Percentiles rank a stretch among this genome's conserved stretches.
Evolutionary conservation across 1,284 basidiomycete species (phyloP).

Genomic region (Pyrrhoderma noxium): DNA sequence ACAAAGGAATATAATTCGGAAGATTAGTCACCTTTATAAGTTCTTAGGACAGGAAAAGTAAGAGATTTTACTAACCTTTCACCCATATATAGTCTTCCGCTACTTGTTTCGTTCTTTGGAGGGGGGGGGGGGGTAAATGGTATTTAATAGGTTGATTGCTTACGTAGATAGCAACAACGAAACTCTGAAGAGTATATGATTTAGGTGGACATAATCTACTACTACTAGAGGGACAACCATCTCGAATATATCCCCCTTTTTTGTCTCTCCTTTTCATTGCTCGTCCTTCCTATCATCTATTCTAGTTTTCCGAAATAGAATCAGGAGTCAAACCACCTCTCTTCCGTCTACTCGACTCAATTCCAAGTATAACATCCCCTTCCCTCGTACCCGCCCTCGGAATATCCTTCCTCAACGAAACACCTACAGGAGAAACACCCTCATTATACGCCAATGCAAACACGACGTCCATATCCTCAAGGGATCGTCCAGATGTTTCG

Average conservation of each 20-base stretch:
- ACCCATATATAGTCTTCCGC: slow-evolving; percentile 66
- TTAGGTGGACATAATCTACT: slow-evolving; percentile 28
- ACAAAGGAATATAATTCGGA: no score
- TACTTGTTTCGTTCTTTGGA: no score
- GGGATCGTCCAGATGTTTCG: slow-evolving; percentile 53
- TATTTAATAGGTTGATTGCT: no score
- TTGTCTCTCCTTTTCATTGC: no score
- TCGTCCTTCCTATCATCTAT: no score
- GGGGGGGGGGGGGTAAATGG: no score
- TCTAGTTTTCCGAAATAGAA: no score
- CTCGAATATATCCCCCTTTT: no score
- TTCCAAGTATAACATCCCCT: slow-evolving; percentile 13
- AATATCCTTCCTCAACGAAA: slow-evolving; percentile 50
- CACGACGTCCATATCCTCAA: slow-evolving; percentile 59
- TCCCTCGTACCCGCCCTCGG: slow-evolving; percentile 26
- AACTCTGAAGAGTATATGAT: slow-evolving; percentile 47
- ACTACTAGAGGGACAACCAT: slow-evolving; percentile 42
- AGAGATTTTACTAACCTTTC: slow-evolving; percentile 62
- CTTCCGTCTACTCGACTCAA: not conserved
- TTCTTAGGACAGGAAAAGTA: slow-evolving; percentile 1
- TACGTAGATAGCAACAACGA: slow-evolving; percentile 49
- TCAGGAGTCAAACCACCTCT: no score
- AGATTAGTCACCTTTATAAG: no score
- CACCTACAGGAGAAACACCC: slow-evolving; percentile 48
- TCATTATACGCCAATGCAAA: slow-evolving; percentile 53